Base-by-base conservation (phyloP, 2,329 filamentous ascomycete genomes). In the Sclerotinia trifoliorum region DNA sequence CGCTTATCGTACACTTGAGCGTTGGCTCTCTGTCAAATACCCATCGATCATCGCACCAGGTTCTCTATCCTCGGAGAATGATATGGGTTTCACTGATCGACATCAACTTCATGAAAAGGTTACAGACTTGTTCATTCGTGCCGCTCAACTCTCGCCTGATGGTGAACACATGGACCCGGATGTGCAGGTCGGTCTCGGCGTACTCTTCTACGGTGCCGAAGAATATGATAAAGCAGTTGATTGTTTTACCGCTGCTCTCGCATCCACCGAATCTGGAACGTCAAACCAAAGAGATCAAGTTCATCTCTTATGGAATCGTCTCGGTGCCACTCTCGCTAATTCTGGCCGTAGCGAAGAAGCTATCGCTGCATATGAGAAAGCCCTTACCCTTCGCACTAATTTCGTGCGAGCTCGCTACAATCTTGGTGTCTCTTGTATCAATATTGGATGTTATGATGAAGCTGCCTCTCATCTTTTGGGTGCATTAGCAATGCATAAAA, bases 151-250 rank as follows among this genome's bases (percentile, higher is more conserved):
- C 61, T 95, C 92, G 42, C 95, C 95, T 0, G 90, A 92, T 61
- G 95, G 94, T 70, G 92, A 93, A 76, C 92, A 95, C 76, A 98
- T 99, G 91, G 96, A 99, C 77, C 95, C 95, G 0, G 95, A 99
- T 78, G 95, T 99, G 10, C 96, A 99, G 80, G 95, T 99, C 69
- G 95, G 95, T 0, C 85, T 99, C 1, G 96, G 96, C 48, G 95
- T 99, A 5, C 86, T 99, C 21, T 98, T 99, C 82, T 99, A 99
- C 80, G 95, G 94, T 64, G 93, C 92, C 42, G 95, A 99, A 80
- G 94, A 98, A 78, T 98, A 97, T 82, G 92, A 95, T 78, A 99
- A 99, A 82, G 95, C 95, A 0, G 94, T 99, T 49, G 95, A 99
- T 82, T 99, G 96, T 83, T 99, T 99, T 86, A 91, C 90, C 67